Evolutionary conservation across 2,329 filamentous ascomycete genomes (phyloP).

Genomic region (Elsinoe ampelina): DNA sequence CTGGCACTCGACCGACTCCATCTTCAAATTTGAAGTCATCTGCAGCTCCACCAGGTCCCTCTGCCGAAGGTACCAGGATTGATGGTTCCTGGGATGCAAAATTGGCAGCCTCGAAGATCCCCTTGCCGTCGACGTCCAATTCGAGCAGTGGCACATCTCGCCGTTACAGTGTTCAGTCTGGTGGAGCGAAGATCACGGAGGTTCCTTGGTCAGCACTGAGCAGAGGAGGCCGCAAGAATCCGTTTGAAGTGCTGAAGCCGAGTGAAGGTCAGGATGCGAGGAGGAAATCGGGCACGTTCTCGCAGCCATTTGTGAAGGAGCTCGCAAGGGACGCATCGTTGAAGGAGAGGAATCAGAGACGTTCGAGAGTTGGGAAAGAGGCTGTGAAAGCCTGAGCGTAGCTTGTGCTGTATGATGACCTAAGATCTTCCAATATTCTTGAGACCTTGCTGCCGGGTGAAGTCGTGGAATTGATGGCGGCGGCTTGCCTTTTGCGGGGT

Average conservation of each 20-base stretch:
- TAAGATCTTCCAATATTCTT: neutral
- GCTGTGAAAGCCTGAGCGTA: neutral
- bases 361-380: neutral
- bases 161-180: neutral
- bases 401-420: neutral
- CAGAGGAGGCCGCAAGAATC: neutral
- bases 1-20: neutral
- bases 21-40: neutral
- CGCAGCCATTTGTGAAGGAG: slow-evolving; percentile 14
- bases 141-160: neutral
- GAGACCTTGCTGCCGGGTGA: neutral
- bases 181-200: neutral
- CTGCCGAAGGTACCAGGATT: neutral
- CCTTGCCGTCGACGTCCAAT: neutral
- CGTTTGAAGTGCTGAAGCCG: neutral
- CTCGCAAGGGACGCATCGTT: slow-evolving; percentile 14
- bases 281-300: slow-evolving; percentile 13
- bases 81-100: slow-evolving; percentile 2
- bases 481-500: neutral
- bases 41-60: neutral
- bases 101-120: neutral
- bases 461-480: neutral
- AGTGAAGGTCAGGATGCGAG: slow-evolving; percentile 1
- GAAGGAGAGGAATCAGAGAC: slow-evolving; percentile 13
- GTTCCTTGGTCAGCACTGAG: neutral